Conservation (phyloP, 106 monocot species). For the Apostasia ramifera region DNA sequence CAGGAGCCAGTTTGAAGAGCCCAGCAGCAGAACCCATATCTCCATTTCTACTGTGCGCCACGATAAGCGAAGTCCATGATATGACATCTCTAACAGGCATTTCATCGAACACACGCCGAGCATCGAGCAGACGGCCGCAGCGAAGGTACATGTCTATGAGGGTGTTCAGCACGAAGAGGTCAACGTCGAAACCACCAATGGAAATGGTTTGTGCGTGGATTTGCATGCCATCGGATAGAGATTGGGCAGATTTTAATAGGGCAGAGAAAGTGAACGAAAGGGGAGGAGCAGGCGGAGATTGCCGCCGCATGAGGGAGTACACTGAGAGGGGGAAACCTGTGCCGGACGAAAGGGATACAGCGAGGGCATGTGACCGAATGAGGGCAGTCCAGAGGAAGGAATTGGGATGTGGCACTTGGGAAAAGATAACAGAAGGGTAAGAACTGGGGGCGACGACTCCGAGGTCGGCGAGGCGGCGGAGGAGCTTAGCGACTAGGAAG, state of each 20-base stretch:
- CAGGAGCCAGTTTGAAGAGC: conserved; percentile 31
- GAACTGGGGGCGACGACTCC: conserved; percentile 16
- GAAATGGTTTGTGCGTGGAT: conserved; percentile 38
- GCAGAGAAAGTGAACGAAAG: conserved; percentile 54
- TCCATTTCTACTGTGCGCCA: conserved; percentile 33
- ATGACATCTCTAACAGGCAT: conserved; percentile 34
- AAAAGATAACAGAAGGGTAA: conserved; percentile 27
- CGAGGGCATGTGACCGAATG: conserved; percentile 30
- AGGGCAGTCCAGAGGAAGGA: conserved; percentile 59
- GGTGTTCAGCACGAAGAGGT: conserved; percentile 45
- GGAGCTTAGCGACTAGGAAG: conserved; percentile 38
- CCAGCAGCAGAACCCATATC: conserved; percentile 33
- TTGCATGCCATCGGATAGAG: conserved; percentile 16
- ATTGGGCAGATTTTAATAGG: conserved; percentile 28
- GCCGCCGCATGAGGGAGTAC: conserved; percentile 35
- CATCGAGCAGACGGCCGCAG: conserved; percentile 10
- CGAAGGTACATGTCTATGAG: conserved; percentile 39
- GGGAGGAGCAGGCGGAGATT: conserved; percentile 15
- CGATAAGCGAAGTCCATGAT: conserved; percentile 49
- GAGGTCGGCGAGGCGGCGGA: conserved; percentile 40
- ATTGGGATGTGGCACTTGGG: conserved; percentile 38
- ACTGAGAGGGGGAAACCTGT: conserved; percentile 18
- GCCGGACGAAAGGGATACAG: conserved; percentile 4
- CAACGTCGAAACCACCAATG: conserved; percentile 26
- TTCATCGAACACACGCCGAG: conserved; percentile 45